Base-by-base conservation (phyloP, 1,139 yeast species). In the Pichia sp. region DNA sequence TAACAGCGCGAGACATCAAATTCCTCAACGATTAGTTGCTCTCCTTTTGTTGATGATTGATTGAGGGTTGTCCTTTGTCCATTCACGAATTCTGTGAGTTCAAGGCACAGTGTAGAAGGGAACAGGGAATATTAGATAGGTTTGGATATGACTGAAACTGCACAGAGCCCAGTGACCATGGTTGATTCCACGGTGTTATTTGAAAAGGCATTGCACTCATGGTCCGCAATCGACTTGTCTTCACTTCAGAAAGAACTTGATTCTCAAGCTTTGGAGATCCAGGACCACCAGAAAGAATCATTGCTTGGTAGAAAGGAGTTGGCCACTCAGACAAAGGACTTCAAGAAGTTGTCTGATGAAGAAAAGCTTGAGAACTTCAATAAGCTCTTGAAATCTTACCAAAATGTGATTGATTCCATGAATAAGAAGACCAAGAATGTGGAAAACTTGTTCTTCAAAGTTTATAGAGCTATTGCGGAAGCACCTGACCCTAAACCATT, bases 401-500 rank as follows among this genome's bases (percentile, higher is more conserved):
- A 91, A 57, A 72, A 77, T 42, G 96, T 87, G 55, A 83, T 91
- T 50, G 98, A 91, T 55, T 64, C 68, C 29, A 65, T 91, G 46
- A 85, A 96, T 4, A 76, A 74, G 48, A 75, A 91, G 48, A 77
- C 85, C 44, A 86, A 87, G 53, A 66, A 60, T 33, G 77, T 84
- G 2, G 97, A 91, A 53, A 66, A 69, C 25, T 68, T 77, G 32
- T 81, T 91, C 52, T 74, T 87, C 58, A 77, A 77, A 17, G 65
- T 85, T 20, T 88, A 88, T 62, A 67, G 87, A 40, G 64, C 74
- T 19, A 63, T 91, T 12, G 85, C 87, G 3, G 96, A 88, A 53
- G 91, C 94, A 0, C 96, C 97, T 0, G 96, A 91, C 59, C 97
- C 97, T 4, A 72, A 71, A 42, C 94, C 96, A 3, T 60, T 88